Conservation (phyloP, 441 rosid genomes). For the Gossypium gossypioides region DNA sequence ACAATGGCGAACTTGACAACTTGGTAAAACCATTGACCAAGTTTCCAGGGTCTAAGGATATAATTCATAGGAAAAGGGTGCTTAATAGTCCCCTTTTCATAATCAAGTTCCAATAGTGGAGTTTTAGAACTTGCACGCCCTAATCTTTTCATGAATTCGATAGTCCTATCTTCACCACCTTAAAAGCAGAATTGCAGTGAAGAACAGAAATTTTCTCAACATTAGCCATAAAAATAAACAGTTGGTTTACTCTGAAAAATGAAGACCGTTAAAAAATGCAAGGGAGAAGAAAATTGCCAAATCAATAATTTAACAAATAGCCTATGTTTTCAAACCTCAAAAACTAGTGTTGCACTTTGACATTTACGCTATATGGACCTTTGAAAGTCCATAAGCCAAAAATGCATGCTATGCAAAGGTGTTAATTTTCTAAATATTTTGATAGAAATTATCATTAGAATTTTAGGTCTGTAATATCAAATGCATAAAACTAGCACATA, state of each 20-base stretch:
- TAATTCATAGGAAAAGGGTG: constrained; percentile 94
- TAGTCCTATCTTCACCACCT: constrained; percentile 95
- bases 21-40: constrained; percentile 89
- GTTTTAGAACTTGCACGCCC: constrained; percentile 54
- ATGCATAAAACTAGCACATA: background rate
- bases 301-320: background rate
- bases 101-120: constrained; percentile 55
- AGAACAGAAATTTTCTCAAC: constrained; percentile 3
- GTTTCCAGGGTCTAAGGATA: constrained; percentile 84
- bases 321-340: background rate
- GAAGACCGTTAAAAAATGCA: background rate
- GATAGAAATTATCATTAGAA: background rate
- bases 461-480: background rate
- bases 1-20: constrained; percentile 94
- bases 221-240: constrained; percentile 3
- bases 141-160: constrained; percentile 85
- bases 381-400: background rate
- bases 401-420: background rate
- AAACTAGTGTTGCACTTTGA: background rate
- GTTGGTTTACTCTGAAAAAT: background rate
- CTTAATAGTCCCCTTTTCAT: constrained; percentile 53
- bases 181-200: constrained; percentile 2
- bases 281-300: background rate
- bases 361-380: background rate
- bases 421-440: background rate